Conservation (phyloP, 257 asterid species). For the Verbascum thapsus region DNA sequence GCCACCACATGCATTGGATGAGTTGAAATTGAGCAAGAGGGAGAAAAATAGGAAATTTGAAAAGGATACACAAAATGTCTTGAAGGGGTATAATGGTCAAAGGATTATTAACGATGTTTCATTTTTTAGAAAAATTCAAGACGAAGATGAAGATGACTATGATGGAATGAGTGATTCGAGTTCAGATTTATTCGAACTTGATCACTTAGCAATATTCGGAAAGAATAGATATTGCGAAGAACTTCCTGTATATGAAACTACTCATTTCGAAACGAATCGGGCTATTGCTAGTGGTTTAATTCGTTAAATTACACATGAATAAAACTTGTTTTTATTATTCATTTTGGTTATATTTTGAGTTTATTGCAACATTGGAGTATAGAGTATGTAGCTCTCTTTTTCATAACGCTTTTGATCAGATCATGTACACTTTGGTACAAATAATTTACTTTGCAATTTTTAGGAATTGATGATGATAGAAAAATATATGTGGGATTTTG, state of each 20-base stretch:
- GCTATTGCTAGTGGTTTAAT: slow-evolving; percentile 58
- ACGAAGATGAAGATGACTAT: slow-evolving; percentile 39
- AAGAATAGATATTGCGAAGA: slow-evolving; percentile 60
- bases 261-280: slow-evolving; percentile 51
- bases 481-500: slow-evolving; percentile 29
- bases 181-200: slow-evolving; percentile 85
- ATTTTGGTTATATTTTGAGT: slow-evolving; percentile 13
- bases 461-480: slow-evolving; percentile 42
- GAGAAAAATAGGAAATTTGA: slow-evolving; percentile 37
- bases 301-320: slow-evolving; percentile 32
- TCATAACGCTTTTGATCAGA: slow-evolving; percentile 33
- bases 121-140: slow-evolving; percentile 12
- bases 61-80: slow-evolving; percentile 24
- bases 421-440: slow-evolving; percentile 25
- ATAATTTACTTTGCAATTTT: slow-evolving; percentile 23
- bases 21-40: slow-evolving; percentile 10
- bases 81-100: slow-evolving; percentile 22
- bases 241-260: slow-evolving; percentile 86
- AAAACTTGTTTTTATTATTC: slow-evolving; percentile 6
- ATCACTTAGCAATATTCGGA: slow-evolving; percentile 55
- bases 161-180: slow-evolving; percentile 74
- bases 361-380: slow-evolving; percentile 22
- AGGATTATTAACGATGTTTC: slow-evolving; percentile 24
- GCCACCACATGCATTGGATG: slow-evolving; percentile 23
- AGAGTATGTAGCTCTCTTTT: slow-evolving; percentile 15